A percentile compares a stretch with the other conserved stretches of the same genome.
phyloP scores from a whole-genome alignment of 805 yeast species.

The Peterozyma xylosa region DNA sequence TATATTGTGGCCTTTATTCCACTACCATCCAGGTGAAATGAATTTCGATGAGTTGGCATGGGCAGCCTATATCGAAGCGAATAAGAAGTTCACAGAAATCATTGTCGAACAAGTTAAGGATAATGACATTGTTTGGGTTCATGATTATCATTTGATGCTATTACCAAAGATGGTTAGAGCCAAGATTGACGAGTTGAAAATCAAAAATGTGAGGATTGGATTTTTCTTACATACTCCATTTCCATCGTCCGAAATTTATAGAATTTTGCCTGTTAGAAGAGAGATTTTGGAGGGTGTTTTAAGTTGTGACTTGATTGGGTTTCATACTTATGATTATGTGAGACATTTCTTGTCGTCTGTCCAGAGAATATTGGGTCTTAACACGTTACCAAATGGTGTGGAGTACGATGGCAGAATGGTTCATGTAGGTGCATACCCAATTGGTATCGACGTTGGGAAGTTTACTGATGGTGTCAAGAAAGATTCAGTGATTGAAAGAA shows the following conservation, averaged over 20 bases:
- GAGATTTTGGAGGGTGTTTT: conserved; percentile 89
- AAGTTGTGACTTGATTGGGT: conserved; percentile 91
- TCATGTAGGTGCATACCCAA: conserved; percentile 95
- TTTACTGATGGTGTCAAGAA: conserved; percentile 72
- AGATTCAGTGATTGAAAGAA: conserved; percentile 56
- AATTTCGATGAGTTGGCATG: conserved; percentile 95
- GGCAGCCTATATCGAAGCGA: conserved; percentile 96
- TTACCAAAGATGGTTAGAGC: conserved; percentile 81
- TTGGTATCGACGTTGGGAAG: conserved; percentile 93
- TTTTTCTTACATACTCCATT: conserved; percentile 96
- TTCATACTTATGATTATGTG: conserved; percentile 98
- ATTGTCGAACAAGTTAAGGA: conserved; percentile 66
- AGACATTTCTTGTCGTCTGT: conserved; percentile 91
- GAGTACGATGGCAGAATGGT: conserved; percentile 70
- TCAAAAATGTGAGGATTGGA: conserved; percentile 67
- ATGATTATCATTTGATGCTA: conserved; percentile 94
- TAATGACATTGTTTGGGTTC: conserved; percentile 93
- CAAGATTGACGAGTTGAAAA: conserved; percentile 37
- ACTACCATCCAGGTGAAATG: conserved; percentile 98
- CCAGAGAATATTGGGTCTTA: conserved; percentile 71
- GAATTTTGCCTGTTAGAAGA: conserved; percentile 91
- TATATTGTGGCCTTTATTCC: conserved; percentile 96
- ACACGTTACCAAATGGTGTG: conserved; percentile 87
- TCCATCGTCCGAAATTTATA: conserved; percentile 93
- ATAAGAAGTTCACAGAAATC: conserved; percentile 68